Conservation (phyloP, 768 basidiomycete species). For the Wakefieldia striispora region DNA sequence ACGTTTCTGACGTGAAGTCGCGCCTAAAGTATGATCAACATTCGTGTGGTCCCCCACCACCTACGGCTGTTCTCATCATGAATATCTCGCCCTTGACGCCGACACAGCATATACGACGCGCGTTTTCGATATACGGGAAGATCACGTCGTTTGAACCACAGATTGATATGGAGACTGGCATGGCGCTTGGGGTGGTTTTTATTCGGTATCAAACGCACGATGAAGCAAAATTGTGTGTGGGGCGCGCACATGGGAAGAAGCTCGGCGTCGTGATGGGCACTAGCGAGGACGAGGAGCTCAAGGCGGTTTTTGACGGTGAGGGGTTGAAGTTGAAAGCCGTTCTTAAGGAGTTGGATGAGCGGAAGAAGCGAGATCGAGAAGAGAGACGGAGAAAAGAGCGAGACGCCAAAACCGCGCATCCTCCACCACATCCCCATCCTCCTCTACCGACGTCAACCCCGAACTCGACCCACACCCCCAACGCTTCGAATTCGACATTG, state of each 20-base stretch:
- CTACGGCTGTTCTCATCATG: slow-evolving; percentile 69
- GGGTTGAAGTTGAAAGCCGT: slow-evolving; percentile 62
- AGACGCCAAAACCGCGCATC: slow-evolving; percentile 21
- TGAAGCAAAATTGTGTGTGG: slow-evolving; percentile 66
- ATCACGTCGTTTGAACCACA: slow-evolving; percentile 72
- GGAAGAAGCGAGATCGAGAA: slow-evolving; percentile 45
- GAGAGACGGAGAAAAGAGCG: slow-evolving; percentile 46
- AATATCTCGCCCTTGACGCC: slow-evolving; percentile 73
- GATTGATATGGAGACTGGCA: slow-evolving; percentile 77
- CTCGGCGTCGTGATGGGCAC: slow-evolving; percentile 46
- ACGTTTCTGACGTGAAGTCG: slow-evolving; percentile 2
- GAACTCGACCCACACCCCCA: slow-evolving; percentile 27
- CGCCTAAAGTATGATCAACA: slow-evolving; percentile 65
- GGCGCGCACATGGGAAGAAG: slow-evolving; percentile 63
- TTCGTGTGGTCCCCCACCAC: slow-evolving; percentile 70
- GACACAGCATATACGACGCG: slow-evolving; percentile 57
- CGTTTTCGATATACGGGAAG: slow-evolving; percentile 62
- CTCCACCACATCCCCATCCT: slow-evolving; percentile 11
- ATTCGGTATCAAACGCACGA: slow-evolving; percentile 65
- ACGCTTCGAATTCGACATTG: slow-evolving; percentile 17
- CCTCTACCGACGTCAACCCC: slow-evolving; percentile 24
- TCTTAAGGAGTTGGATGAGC: slow-evolving; percentile 59
- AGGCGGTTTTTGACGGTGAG: slow-evolving; percentile 79
- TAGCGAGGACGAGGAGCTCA: slow-evolving; percentile 57
- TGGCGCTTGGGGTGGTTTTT: slow-evolving; percentile 76